Conservation (phyloP, 768 basidiomycete genomes). For the Pilatotrama ljubarskyi region DNA sequence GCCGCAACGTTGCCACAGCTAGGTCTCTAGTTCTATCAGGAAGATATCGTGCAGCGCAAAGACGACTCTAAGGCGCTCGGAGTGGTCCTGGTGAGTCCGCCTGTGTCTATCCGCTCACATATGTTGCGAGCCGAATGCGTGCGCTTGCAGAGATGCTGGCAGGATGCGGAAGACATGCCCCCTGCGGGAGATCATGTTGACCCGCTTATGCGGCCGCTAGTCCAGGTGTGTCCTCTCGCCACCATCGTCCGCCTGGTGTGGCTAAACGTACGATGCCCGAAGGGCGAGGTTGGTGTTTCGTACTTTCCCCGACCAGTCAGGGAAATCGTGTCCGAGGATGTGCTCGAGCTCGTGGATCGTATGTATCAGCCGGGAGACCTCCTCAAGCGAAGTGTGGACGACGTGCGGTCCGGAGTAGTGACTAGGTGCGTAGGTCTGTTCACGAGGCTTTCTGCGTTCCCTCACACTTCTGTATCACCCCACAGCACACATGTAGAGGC, state of each 20-base stretch:
- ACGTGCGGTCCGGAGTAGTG: constrained; percentile 76
- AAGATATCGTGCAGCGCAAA: constrained; percentile 40
- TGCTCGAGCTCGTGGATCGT: constrained; percentile 73
- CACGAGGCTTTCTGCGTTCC: neutral
- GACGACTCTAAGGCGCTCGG: constrained; percentile 46
- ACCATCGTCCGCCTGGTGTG: neutral
- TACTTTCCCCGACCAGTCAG: constrained; percentile 57
- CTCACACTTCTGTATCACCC: neutral
- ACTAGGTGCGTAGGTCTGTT: constrained; percentile 31
- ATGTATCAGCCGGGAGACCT: constrained; percentile 77
- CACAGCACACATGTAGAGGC: constrained; percentile 54
- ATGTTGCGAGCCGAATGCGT: neutral
- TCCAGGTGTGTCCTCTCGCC: constrained; percentile 30
- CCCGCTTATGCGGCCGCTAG: constrained; percentile 73
- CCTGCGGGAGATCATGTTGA: constrained; percentile 49
- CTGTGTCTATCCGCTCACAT: neutral
- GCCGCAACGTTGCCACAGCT: too few relatives aligned
- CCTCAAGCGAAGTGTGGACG: constrained; percentile 76
- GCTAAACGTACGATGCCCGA: neutral
- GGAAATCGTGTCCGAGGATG: constrained; percentile 70
- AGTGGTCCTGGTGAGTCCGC: constrained; percentile 60
- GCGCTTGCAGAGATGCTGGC: constrained; percentile 74
- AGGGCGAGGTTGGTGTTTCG: constrained; percentile 82
- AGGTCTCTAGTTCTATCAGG: constrained; percentile 37
- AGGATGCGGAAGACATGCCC: constrained; percentile 75